These are phyloP conservation scores for Aspergillus ellipticus DNA, from an alignment of 495 filamentous ascomycete genomes.

Conservation along the genomic window DNA sequence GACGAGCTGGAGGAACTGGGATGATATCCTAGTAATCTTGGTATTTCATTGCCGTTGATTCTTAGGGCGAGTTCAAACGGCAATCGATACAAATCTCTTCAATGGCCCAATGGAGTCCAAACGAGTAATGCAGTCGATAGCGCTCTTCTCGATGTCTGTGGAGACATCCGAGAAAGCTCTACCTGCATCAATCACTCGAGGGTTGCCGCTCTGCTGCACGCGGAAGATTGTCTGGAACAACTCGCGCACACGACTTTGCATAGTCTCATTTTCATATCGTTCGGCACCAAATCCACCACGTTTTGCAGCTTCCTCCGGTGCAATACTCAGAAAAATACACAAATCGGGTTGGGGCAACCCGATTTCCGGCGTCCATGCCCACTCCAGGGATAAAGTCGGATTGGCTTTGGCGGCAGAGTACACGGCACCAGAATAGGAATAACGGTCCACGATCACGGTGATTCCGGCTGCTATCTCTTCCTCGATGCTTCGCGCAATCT, in stretches of 20 bases:
- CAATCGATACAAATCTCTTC: conserved; percentile 40
- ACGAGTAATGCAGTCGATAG: conserved; percentile 43
- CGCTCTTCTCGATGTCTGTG: conserved; percentile 53
- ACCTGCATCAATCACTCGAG: conserved; percentile 50
- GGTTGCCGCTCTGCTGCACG: conserved; percentile 33
- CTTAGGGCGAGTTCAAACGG: conserved; percentile 15
- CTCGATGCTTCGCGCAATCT: conserved; percentile 65
- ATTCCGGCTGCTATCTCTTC: conserved; percentile 58
- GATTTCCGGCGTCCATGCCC: conserved; percentile 79
- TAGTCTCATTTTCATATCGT: conserved; percentile 78
- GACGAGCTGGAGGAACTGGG: conserved; percentile 49
- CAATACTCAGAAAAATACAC: conserved; percentile 81
- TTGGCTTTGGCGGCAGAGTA: conserved; percentile 93
- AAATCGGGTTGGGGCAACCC: conserved; percentile 86
- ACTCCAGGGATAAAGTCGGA: conserved; percentile 62
- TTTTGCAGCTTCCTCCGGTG: conserved; percentile 63
- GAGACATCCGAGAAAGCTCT: conserved; percentile 53
- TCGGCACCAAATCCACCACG: conserved; percentile 85
- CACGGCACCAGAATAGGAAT: conserved; percentile 89
- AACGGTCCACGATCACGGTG: conserved; percentile 84
- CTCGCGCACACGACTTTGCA: conserved; percentile 76
- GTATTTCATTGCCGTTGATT: not conserved
- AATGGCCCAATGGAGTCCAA: conserved; percentile 36
- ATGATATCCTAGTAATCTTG: conserved; percentile 21
- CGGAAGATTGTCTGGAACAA: conserved; percentile 56